Evolutionary conservation across 192 early-diverging fungal species (phyloP), one percentile per base, ranked within the genome.

Genomic region (Entomortierella beljakovae): DNA sequence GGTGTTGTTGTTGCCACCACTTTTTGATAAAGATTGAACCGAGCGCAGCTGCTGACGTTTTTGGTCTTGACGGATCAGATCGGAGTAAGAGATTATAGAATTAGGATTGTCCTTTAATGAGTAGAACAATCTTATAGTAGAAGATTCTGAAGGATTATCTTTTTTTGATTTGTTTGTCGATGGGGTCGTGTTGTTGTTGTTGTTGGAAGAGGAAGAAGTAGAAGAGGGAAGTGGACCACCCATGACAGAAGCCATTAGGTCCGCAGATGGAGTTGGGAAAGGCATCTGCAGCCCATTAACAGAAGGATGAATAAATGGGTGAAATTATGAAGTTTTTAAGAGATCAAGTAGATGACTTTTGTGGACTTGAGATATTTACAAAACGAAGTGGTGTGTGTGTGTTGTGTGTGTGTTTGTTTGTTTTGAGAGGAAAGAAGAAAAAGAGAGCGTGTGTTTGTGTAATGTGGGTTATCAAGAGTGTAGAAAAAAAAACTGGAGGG

Each of bases 1-100:
- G 10, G 43, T 5, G 26, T 32, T 35, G 38, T 9, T 28, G 22
- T 38, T 65, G 64, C 40, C 65, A 50, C 43, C 55, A 40, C 35
- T 68, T n/a, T 65, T 65, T 18, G 63, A 49, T 5, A 25, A 40
- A 7, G 38, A 15, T 13, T 9, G 35, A 23, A 38, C 13, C 37
- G 50, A 7, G 6, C 42, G 57, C 16, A 37, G 5, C 15, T 63
- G 66, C 22, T 68, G 73, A 25, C 60, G 64, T 31, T 48, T n/a
- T 6, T 79, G 75, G 22, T 79, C 67, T 34, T 70, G 55, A 33
- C 67, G 67, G 55, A 79, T 61, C 42, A 79, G 48, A 51, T 79
- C 75, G 3, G 68, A 35, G 50, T 65, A 79, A 25, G 67, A 70
- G 67, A 79, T 70, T 61, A 79, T 79, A 57, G 75, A 61, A 26